Evolutionary conservation across 2,329 filamentous ascomycete species (phyloP).

Genomic region (Talaromyces sp.): DNA sequence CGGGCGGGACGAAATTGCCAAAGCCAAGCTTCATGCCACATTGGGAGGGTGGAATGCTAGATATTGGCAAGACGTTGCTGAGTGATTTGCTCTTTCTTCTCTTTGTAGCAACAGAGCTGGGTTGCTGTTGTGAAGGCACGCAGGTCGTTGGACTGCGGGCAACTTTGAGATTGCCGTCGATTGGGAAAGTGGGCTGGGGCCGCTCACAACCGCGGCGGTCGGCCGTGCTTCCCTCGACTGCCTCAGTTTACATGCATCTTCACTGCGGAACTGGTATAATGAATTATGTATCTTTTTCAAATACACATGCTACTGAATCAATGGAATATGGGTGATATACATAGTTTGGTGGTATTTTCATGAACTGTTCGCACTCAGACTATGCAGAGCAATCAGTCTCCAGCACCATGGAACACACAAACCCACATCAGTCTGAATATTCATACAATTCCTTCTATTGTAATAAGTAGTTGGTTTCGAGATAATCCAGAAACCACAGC

Average conservation of each 20-base stretch:
- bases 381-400: not conserved
- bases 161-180: not conserved
- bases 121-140: not conserved
- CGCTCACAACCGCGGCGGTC: not conserved
- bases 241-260: too few relatives aligned
- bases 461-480: not conserved
- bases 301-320: not conserved
- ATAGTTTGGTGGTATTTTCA: not conserved
- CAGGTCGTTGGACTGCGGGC: not conserved
- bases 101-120: not conserved
- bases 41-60: constrained; percentile 23
- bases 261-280: not conserved
- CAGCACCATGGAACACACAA: not conserved
- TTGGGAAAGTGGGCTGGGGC: constrained; percentile 9
- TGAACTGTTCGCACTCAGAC: not conserved
- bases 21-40: constrained; percentile 39
- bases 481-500: not conserved
- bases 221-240: not conserved
- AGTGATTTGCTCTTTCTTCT: not conserved
- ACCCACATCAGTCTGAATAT: not conserved
- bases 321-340: not conserved
- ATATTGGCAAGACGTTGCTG: not conserved
- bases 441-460: constrained; percentile 1
- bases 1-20: constrained; percentile 31
- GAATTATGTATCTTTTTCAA: not conserved